Evolutionary conservation across 139 green algal genomes (phyloP).

Genomic region (Klebsormidium nitens): DNA sequence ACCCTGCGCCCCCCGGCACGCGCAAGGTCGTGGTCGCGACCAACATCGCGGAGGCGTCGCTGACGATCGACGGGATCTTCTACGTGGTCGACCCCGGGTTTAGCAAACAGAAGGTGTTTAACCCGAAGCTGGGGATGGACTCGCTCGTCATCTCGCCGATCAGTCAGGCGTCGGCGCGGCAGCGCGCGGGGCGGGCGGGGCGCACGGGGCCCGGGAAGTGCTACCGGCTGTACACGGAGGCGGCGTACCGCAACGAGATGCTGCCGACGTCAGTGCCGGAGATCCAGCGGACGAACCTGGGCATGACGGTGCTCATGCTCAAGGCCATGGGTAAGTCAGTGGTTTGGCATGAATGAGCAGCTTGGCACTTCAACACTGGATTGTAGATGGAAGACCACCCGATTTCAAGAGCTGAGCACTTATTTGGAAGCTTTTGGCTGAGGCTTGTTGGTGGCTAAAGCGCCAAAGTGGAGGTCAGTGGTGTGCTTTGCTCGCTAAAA

Average conservation of each 20-base stretch:
- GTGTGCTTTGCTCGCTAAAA: too few species aligned
- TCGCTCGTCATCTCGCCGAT: constrained; percentile 91
- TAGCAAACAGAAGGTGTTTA: constrained; percentile 73
- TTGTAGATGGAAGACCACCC: too few species aligned
- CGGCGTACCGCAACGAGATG: constrained; percentile 67
- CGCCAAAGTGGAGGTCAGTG: too few species aligned
- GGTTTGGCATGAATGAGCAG: too few species aligned
- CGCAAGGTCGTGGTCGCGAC: constrained; percentile 95
- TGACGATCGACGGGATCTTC: constrained; percentile 98
- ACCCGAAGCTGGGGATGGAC: constrained; percentile 88
- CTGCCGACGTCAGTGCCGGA: constrained; percentile 48
- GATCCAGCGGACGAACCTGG: constrained; percentile 53
- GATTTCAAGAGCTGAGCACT: too few species aligned
- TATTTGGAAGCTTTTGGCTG: too few species aligned
- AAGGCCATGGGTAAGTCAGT: constrained; percentile 52
- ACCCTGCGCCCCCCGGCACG: constrained; percentile 78
- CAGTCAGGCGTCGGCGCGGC: constrained; percentile 80
- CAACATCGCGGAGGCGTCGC: constrained; percentile 96
- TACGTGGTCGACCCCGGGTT: constrained; percentile 92
- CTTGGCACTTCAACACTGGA: too few species aligned
- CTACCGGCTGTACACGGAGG: constrained; percentile 94
- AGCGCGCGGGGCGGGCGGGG: constrained; percentile 87
- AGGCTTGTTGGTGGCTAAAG: too few species aligned
- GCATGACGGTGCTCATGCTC: constrained; percentile 44
- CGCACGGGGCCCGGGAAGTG: constrained; percentile 94